Evolutionary conservation across 2,329 filamentous ascomycete genomes (phyloP), one percentile per base, ranked within the genome.

Genomic region (Fusarium sp.): DNA sequence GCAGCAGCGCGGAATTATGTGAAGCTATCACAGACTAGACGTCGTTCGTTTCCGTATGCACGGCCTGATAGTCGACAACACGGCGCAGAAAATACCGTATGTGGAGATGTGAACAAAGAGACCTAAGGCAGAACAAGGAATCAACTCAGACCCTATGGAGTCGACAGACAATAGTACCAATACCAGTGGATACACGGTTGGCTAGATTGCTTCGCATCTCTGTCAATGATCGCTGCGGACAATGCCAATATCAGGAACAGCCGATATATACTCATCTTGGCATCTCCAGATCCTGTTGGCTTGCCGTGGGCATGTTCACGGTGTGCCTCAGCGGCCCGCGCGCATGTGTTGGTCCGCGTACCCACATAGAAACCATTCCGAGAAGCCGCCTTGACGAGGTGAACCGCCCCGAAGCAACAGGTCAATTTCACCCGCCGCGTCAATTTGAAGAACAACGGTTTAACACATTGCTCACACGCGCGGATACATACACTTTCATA

Each of bases 331-430:
- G 67, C 61, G 57, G 58, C 51, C 51, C 65, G 62, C 67, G 64
- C 69, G 71, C 71, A 72, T 73, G 61, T 60, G 58, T 38, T 66
- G 61, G 66, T 49, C 70, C 47, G 57, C 60, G 49, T 70, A 59
- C 62, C 55, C 46, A 66, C 70, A 68, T 70, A 57, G 57, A 49
- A 57, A 58, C 44, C 52, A 31, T 45, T 49, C 59, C 54, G 44
- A 60, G 38, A 57, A 57, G 45, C 28, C 57, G 21, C 58, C 53
- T 65, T 49, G 44, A 55, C 36, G 44, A 46, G 42, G 51, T 44
- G 44, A 59, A 42, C 44, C 47, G 50, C 26, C n/a, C 38, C 43
- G 49, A 52, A 62, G 38, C 34, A 63, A 54, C 54, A 40, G 39
- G 34, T 44, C 33, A 43, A 49, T 46, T 63, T 65, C 55, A 59